These are phyloP conservation scores for Solanum etuberosum DNA, from an alignment of 257 asterid species.

Conservation along the genomic window DNA sequence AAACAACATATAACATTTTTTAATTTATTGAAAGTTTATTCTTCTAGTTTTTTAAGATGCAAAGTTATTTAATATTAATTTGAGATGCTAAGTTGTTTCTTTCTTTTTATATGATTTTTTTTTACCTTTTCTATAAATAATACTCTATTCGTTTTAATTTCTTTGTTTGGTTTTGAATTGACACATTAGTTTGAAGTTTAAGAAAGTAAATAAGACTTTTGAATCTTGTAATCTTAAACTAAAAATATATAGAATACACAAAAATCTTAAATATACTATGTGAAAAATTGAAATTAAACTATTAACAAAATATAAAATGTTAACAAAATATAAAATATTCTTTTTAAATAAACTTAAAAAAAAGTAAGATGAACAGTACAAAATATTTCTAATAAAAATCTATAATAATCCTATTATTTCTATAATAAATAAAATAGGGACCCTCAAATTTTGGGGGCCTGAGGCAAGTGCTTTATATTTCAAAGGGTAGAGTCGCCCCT, in stretches of 20 bases:
- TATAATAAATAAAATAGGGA: too few species aligned
- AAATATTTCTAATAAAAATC: not conserved
- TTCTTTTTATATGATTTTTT: not conserved
- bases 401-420: not conserved
- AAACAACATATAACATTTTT: too few species aligned
- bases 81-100: not conserved
- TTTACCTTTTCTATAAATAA: not conserved
- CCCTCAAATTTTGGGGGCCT: not conserved
- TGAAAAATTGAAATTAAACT: too few species aligned
- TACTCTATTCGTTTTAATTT: not conserved
- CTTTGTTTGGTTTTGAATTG: not conserved
- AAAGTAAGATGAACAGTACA: not conserved
- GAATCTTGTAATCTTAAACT: not conserved
- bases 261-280: not conserved
- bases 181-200: not conserved
- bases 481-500: not conserved
- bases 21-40: too few species aligned
- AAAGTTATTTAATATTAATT: too few species aligned
- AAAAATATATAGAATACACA: not conserved
- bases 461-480: not conserved
- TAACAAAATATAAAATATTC: too few species aligned
- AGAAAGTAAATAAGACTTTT: not conserved
- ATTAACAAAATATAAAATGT: too few species aligned
- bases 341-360: not conserved
- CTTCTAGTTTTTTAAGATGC: not conserved